phyloP scores from a whole-genome alignment of 495 filamentous ascomycete species.

The Penicillium alfredii region DNA sequence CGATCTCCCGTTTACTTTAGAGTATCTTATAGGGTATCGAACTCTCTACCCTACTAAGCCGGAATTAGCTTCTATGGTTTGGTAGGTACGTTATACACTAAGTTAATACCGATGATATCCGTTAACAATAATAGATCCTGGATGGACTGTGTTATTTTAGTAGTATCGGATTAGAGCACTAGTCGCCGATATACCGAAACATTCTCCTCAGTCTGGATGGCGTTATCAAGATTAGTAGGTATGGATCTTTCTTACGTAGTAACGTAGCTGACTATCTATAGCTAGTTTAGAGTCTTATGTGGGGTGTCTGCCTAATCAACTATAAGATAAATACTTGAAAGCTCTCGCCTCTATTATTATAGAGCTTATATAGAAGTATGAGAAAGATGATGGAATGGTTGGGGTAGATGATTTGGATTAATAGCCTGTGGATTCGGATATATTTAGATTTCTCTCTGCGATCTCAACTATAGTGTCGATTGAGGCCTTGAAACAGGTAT shows the following conservation, averaged over 20 bases:
- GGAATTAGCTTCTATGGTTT: constrained; percentile 12
- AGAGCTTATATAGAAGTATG: constrained; percentile 35
- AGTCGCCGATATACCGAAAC: constrained; percentile 1
- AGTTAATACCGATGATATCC: too few species aligned
- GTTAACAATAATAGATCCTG: constrained; percentile 5
- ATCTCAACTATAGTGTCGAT: constrained; percentile 17
- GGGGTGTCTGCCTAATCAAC: constrained; percentile 1
- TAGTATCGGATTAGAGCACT: constrained; percentile 1
- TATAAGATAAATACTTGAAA: constrained; percentile 13
- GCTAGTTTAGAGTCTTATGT: constrained; percentile 7
- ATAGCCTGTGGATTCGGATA: constrained; percentile 24
- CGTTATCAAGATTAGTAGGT: constrained; percentile 10
- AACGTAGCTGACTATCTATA: constrained; percentile 2
- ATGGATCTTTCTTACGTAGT: neutral
- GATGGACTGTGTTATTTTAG: constrained; percentile 5
- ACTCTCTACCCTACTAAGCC: constrained; percentile 7
- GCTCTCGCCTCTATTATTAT: constrained; percentile 21
- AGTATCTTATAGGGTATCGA: constrained; percentile 7
- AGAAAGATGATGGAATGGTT: constrained; percentile 28
- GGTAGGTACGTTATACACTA: constrained; percentile 12
- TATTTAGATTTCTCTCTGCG: constrained; percentile 20
- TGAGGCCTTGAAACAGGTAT: constrained; percentile 17
- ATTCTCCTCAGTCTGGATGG: constrained; percentile 11
- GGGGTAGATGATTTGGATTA: constrained; percentile 28
- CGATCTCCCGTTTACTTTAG: constrained; percentile 8